phyloP scores from a whole-genome alignment of 345 rosid species.

The Boechera divaricarpa region DNA sequence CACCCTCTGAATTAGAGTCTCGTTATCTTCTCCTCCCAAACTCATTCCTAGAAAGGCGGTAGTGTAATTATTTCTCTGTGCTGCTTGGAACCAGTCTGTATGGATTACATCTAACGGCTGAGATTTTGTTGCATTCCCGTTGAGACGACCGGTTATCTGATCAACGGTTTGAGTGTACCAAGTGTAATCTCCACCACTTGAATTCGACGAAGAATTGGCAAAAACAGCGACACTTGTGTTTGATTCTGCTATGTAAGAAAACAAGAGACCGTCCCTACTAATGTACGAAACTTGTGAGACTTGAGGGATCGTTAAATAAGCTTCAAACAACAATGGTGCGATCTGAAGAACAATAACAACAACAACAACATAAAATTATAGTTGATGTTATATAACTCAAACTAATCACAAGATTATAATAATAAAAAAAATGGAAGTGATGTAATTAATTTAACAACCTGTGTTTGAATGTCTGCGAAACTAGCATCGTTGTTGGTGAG shows the following conservation, averaged over 20 bases:
- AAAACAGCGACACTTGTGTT: constrained; percentile 36
- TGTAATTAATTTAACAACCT: constrained; percentile 17
- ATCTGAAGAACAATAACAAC: constrained; percentile 24
- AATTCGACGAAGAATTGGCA: constrained; percentile 25
- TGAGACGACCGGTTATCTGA: constrained; percentile 31
- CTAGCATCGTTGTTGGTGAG: constrained; percentile 8
- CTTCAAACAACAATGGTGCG: constrained; percentile 38
- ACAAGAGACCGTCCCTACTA: constrained; percentile 28
- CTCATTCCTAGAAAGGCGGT: constrained; percentile 22
- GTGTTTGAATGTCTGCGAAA: constrained; percentile 33
- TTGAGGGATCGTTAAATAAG: constrained; percentile 38
- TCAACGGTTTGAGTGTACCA: constrained; percentile 45
- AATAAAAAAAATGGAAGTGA: neutral
- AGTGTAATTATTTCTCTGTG: neutral
- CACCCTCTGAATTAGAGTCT: constrained; percentile 16
- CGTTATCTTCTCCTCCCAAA: constrained; percentile 28
- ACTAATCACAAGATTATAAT: neutral
- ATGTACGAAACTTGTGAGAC: constrained; percentile 41
- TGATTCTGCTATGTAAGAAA: constrained; percentile 17
- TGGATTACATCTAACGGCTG: constrained; percentile 21
- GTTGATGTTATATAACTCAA: neutral
- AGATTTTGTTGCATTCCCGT: constrained; percentile 9
- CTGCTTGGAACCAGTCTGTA: constrained; percentile 34
- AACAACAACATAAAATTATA: neutral
- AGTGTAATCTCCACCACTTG: constrained; percentile 33